Percentiles rank a stretch among this genome's conserved stretches.
These are phyloP conservation scores for Xylariaceae sp. DNA, from an alignment of 2,329 filamentous ascomycete species.

Conservation along the genomic window DNA sequence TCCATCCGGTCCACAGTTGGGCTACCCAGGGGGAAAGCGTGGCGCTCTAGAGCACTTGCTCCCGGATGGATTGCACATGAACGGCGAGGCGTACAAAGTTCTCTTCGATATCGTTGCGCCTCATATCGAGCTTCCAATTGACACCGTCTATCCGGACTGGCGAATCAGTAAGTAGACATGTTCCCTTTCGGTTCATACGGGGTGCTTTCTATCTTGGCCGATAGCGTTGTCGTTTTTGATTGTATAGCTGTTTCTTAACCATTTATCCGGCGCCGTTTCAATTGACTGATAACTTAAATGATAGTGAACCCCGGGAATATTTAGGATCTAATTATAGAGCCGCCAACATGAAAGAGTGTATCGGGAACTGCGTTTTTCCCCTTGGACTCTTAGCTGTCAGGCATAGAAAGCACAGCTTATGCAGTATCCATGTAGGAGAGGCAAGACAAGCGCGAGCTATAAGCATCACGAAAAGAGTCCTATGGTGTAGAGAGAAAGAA, in stretches of 20 bases:
- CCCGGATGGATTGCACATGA: constrained; percentile 55
- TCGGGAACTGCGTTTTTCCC: not conserved
- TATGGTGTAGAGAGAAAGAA: too few species aligned
- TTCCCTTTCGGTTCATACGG: not conserved
- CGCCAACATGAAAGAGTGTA: not conserved
- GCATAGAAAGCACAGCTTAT: not conserved
- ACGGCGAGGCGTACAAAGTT: constrained; percentile 47
- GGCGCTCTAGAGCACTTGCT: constrained; percentile 48
- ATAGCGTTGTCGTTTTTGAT: not conserved
- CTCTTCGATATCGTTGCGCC: constrained; percentile 39
- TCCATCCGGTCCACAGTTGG: constrained; percentile 40
- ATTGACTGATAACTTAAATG: constrained; percentile 5
- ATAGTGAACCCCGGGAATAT: constrained; percentile 19
- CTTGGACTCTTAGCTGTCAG: not conserved
- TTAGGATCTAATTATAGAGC: not conserved
- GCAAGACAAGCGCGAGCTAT: not conserved
- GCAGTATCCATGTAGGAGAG: too few species aligned
- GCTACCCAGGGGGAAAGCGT: constrained; percentile 44
- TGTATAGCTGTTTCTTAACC: not conserved
- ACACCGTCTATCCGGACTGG: constrained; percentile 48
- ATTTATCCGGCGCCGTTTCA: not conserved
- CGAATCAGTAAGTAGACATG: constrained; percentile 14
- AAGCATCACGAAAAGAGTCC: not conserved
- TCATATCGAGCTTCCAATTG: constrained; percentile 41
- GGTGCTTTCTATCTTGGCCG: not conserved